A percentile compares a stretch with the other conserved stretches of the same genome.
phyloP scores from a whole-genome alignment of 768 basidiomycete genomes.

The Suillus brevipes region DNA sequence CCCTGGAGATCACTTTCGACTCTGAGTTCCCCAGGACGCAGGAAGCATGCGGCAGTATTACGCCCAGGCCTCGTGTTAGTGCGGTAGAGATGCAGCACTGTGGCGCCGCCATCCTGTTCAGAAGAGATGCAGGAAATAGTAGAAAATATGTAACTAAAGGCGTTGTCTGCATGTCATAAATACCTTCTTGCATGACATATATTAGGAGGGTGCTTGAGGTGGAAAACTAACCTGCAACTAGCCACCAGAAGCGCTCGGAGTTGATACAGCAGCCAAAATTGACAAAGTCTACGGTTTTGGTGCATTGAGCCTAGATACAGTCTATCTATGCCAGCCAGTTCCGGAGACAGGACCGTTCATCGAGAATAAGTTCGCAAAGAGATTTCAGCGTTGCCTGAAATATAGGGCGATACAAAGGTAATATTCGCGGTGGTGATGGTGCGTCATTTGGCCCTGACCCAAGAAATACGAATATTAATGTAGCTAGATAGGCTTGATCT shows the following conservation, averaged over 20 bases:
- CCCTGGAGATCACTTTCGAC: too few relatives aligned
- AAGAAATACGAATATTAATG: neutral
- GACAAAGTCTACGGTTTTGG: neutral
- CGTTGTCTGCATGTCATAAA: neutral
- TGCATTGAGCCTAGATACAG: neutral
- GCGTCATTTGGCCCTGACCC: neutral
- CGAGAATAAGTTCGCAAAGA: neutral
- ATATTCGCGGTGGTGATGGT: neutral
- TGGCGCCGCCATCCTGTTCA: constrained; percentile 69
- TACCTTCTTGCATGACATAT: neutral
- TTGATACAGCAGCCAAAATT: neutral
- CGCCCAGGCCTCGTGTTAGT: constrained; percentile 34
- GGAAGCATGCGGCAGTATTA: too few relatives aligned
- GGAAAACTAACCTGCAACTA: neutral
- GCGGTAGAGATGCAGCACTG: constrained; percentile 84
- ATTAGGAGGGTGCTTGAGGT: neutral
- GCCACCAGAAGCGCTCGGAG: too few relatives aligned
- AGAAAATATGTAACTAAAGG: neutral
- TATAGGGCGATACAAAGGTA: neutral
- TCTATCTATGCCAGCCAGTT: neutral
- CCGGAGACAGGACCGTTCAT: neutral
- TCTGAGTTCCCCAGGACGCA: too few relatives aligned
- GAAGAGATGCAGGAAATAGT: constrained; percentile 7
- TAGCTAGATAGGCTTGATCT: constrained; percentile 94
- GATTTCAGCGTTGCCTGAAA: neutral